Evolutionary conservation across 2,329 filamentous ascomycete species (phyloP).

Genomic region (Neurospora sp.): DNA sequence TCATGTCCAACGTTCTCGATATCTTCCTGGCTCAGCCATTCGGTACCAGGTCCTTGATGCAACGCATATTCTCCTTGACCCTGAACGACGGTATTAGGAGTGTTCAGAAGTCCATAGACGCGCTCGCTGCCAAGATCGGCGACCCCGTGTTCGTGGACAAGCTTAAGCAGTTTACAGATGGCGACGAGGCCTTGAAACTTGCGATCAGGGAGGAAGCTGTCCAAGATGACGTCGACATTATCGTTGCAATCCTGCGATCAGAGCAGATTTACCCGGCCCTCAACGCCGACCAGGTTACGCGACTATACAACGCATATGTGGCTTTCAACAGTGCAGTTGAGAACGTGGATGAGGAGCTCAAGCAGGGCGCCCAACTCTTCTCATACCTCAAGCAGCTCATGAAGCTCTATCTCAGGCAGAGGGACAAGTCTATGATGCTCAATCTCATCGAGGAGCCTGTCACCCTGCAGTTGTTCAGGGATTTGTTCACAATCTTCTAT

Average conservation of each 20-base stretch:
- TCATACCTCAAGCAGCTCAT: constrained; percentile 90
- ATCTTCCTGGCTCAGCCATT: constrained; percentile 95
- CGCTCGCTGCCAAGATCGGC: constrained; percentile 65
- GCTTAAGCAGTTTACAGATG: constrained; percentile 67
- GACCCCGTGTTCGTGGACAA: constrained; percentile 72
- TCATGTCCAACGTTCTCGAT: constrained; percentile 93
- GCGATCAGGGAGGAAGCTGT: constrained; percentile 64
- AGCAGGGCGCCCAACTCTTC: constrained; percentile 82
- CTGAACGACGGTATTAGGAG: constrained; percentile 81
- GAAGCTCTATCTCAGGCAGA: constrained; percentile 81
- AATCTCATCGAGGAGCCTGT: constrained; percentile 90
- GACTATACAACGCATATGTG: constrained; percentile 87
- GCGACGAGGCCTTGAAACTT: constrained; percentile 64
- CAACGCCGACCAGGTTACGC: constrained; percentile 64
- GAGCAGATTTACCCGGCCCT: constrained; percentile 66
- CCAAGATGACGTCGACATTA: constrained; percentile 66
- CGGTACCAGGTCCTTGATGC: constrained; percentile 78
- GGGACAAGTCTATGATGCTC: constrained; percentile 97
- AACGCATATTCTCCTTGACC: constrained; percentile 88
- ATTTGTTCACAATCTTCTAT: constrained; percentile 98
- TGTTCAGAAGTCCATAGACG: constrained; percentile 80
- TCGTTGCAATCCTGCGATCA: constrained; percentile 75
- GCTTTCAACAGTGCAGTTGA: constrained; percentile 94
- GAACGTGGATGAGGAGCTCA: constrained; percentile 79
- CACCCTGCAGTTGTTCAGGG: constrained; percentile 91